Percentiles rank a stretch among this genome's conserved stretches.
Conservation (phyloP, 2,329 filamentous ascomycete species). For the Fusarium armeniacum region DNA sequence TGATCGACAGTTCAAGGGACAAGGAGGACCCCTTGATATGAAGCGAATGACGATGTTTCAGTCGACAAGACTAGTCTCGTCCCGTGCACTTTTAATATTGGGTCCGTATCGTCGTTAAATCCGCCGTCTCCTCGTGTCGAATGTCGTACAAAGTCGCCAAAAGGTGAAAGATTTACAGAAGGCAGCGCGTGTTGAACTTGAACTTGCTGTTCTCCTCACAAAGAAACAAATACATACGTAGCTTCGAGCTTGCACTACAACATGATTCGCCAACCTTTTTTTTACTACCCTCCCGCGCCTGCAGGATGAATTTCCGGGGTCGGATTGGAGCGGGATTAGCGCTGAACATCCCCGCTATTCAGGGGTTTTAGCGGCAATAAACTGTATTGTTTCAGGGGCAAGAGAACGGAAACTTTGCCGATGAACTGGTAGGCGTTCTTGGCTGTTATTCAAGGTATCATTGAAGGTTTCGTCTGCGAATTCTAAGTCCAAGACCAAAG, state of each 20-base stretch:
- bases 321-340: conserved; percentile 34
- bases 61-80: conserved; percentile 7
- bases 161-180: conserved; percentile 5
- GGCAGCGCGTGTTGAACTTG: conserved; percentile 18
- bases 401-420: conserved; percentile 7
- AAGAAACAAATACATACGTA: conserved; percentile 33
- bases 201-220: conserved; percentile 25
- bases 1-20: conserved; percentile 37
- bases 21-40: conserved; percentile 39
- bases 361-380: conserved; percentile 38
- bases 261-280: conserved; percentile 34
- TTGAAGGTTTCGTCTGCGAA: too few species aligned
- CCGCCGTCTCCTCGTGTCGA: not conserved
- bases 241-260: conserved; percentile 23
- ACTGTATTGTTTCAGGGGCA: conserved; percentile 34
- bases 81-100: conserved; percentile 3
- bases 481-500: too few species aligned
- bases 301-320: conserved; percentile 36
- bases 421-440: conserved; percentile 4
- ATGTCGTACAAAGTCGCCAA: conserved; percentile 9
- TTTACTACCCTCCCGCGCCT: conserved; percentile 14
- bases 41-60: conserved; percentile 17
- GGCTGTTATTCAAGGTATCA: not conserved
- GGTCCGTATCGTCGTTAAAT: not conserved
- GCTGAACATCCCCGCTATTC: conserved; percentile 36